Conservation (phyloP, 352 stramenopile genomes). For the Phytophthora kernoviae region DNA sequence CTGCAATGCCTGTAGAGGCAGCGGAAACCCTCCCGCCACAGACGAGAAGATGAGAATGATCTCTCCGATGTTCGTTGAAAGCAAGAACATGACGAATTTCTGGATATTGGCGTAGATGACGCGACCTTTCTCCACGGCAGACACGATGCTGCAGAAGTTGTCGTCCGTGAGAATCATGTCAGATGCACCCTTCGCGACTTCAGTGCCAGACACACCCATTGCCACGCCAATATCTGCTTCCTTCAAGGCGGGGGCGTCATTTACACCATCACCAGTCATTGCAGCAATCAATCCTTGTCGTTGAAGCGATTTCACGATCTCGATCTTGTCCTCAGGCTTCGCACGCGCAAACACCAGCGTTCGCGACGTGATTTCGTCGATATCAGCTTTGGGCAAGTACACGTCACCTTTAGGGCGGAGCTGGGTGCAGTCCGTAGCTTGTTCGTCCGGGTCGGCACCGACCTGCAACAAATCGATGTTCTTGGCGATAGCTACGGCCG, state of each 20-base stretch:
- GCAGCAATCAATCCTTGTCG: slow-evolving; percentile 89
- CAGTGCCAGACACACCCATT: slow-evolving; percentile 97
- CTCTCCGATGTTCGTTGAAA: slow-evolving; percentile 97
- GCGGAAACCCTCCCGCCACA: slow-evolving; percentile 60
- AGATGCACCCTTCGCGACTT: slow-evolving; percentile 98
- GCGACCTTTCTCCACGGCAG: slow-evolving; percentile 95
- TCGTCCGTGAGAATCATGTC: slow-evolving; percentile 99
- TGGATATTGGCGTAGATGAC: slow-evolving; percentile 98
- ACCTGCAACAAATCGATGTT: slow-evolving; percentile 92
- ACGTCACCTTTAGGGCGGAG: slow-evolving; percentile 51
- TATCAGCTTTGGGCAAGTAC: slow-evolving; percentile 72
- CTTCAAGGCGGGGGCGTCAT: slow-evolving; percentile 97
- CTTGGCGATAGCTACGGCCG: slow-evolving; percentile 92
- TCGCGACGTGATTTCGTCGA: slow-evolving; percentile 88
- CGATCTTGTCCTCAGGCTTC: slow-evolving; percentile 96
- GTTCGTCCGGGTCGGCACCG: slow-evolving; percentile 53
- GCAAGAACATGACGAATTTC: slow-evolving; percentile 98
- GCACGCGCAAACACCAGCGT: slow-evolving; percentile 94
- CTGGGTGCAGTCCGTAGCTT: slow-evolving; percentile 80
- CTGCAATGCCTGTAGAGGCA: slow-evolving; percentile 95
- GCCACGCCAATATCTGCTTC: slow-evolving; percentile 96
- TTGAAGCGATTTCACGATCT: slow-evolving; percentile 96
- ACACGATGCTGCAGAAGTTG: slow-evolving; percentile 98
- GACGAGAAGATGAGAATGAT: slow-evolving; percentile 87
- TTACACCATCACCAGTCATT: slow-evolving; percentile 98